A percentile compares a stretch with the other conserved stretches of the same genome.
Evolutionary conservation across 495 filamentous ascomycete genomes (phyloP).

Genomic region (Penicillium chermesinum): DNA sequence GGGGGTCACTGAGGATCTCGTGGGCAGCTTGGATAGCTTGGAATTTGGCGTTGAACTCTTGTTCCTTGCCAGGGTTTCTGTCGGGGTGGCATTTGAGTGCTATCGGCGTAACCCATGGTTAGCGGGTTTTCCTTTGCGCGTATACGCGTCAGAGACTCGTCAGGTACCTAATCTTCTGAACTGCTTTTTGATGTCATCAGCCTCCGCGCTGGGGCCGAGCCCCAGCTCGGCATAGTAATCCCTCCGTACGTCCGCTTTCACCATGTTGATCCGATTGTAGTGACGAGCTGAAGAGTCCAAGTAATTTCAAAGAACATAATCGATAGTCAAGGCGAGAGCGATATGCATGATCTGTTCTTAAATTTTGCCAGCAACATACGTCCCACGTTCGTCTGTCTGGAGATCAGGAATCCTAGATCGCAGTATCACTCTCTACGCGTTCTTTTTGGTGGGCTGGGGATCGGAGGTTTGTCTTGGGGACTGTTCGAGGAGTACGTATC

Average conservation of each 20-base stretch:
- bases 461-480: not conserved
- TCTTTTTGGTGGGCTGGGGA: not conserved
- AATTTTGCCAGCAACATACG: not conserved
- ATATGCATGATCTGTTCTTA: conserved; percentile 14
- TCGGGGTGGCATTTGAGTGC: conserved; percentile 86
- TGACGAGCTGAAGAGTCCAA: conserved; percentile 5
- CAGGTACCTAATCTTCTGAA: conserved; percentile 74
- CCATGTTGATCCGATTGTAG: conserved; percentile 50
- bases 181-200: conserved; percentile 75
- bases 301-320: conserved; percentile 18
- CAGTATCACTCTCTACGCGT: not conserved
- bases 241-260: conserved; percentile 63
- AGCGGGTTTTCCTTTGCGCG: not conserved
- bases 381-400: not conserved
- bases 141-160: not conserved
- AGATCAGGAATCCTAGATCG: not conserved
- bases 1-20: conserved; percentile 70
- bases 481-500: conserved; percentile 1
- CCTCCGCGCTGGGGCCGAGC: conserved; percentile 54
- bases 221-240: conserved; percentile 89
- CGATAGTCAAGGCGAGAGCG: conserved; percentile 3
- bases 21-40: conserved; percentile 80
- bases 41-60: conserved; percentile 73
- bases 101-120: conserved; percentile 21
- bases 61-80: conserved; percentile 76